A percentile compares a stretch with the other conserved stretches of the same genome.
Evolutionary conservation across 495 filamentous ascomycete genomes (phyloP).

Genomic region (Letharia lupina): DNA sequence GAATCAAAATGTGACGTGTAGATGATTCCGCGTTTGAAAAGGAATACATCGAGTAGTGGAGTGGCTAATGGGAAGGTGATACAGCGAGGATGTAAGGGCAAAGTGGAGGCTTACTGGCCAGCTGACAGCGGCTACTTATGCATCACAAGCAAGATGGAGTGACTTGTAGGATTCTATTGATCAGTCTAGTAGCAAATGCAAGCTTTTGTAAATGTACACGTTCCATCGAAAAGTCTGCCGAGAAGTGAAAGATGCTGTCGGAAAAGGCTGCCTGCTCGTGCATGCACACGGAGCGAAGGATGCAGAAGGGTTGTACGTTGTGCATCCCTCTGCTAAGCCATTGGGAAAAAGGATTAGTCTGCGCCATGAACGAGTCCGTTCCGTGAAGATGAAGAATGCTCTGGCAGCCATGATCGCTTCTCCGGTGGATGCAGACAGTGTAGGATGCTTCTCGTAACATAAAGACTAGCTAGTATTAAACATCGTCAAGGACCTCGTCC

Average conservation of each 20-base stretch:
- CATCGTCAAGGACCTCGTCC: neutral
- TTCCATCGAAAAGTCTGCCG: neutral
- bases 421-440: neutral
- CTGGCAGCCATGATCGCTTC: neutral
- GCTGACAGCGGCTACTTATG: neutral
- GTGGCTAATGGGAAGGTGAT: too few relatives aligned
- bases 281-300: neutral
- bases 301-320: neutral
- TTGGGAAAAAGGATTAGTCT: neutral
- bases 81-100: too few relatives aligned
- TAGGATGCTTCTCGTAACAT: neutral
- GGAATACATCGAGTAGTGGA: too few relatives aligned
- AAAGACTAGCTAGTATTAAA: neutral
- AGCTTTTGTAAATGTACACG: neutral
- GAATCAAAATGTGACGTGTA: neutral
- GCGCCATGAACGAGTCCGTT: neutral
- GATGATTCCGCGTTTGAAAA: neutral
- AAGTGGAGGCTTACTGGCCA: neutral
- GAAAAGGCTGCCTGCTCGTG: neutral
- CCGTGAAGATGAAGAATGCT: too few relatives aligned
- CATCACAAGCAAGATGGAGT: neutral
- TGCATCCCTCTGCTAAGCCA: too few relatives aligned
- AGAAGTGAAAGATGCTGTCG: neutral
- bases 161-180: conserved; percentile 1
- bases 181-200: neutral